Evolutionary conservation across 176 grass and related monocot species (phyloP).

Genomic region (Musa schizocarpa): DNA sequence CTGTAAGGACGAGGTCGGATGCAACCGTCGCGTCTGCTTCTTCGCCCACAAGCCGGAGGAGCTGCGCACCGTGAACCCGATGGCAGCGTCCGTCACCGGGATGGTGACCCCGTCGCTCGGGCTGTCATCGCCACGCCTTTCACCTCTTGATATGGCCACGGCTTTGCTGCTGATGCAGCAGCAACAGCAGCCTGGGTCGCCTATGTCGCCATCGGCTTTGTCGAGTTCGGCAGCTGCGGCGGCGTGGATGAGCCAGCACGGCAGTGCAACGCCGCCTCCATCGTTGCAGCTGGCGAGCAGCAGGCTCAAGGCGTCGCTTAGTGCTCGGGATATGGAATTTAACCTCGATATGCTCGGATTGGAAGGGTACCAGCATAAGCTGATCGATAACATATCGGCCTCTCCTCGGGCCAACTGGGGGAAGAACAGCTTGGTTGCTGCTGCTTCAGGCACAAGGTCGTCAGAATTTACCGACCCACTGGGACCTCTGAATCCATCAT

Average conservation of each 20-base stretch:
- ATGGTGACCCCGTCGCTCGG: background rate
- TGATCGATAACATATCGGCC: constrained; percentile 42
- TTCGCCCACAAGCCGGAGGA: constrained; percentile 71
- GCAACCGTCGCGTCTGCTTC: constrained; percentile 64
- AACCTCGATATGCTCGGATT: constrained; percentile 47
- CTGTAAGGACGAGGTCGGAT: constrained; percentile 65
- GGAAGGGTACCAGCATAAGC: constrained; percentile 56
- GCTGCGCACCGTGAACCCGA: constrained; percentile 56
- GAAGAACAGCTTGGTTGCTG: background rate
- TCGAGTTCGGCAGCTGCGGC: background rate
- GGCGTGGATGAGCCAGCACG: background rate
- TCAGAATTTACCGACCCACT: constrained; percentile 11
- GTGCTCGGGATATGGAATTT: constrained; percentile 54
- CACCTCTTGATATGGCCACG: background rate
- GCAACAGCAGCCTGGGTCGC: constrained; percentile 1
- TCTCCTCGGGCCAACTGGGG: constrained; percentile 59
- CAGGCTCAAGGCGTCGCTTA: constrained; percentile 57
- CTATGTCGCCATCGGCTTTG: background rate
- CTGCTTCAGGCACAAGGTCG: background rate
- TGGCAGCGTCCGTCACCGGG: constrained; percentile 51
- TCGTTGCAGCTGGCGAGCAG: constrained; percentile 38
- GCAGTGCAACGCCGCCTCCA: background rate
- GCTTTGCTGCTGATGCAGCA: constrained; percentile 6
- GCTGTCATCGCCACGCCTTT: background rate
- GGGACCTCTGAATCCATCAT: constrained; percentile 11